Conservation (phyloP, 352 stramenopile species). For the Globisporangium rhizosaccharum region DNA sequence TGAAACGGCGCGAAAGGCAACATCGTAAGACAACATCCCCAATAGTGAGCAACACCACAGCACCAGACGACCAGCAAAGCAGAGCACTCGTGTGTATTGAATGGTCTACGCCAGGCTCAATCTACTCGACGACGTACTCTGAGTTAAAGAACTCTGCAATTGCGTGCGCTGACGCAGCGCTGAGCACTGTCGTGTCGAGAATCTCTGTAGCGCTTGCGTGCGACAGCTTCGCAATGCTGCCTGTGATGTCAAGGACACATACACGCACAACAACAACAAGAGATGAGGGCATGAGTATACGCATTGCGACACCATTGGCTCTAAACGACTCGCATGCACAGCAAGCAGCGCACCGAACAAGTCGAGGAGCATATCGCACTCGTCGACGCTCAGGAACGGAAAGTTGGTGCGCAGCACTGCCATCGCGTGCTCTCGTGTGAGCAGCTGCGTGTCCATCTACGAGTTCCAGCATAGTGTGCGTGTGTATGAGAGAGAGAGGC, state of each 20-base stretch:
- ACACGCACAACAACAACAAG: not conserved
- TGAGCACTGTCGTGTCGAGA: constrained; percentile 60
- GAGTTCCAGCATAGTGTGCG: not conserved
- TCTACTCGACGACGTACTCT: constrained; percentile 59
- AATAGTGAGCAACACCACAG: no score
- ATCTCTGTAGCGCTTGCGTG: constrained; percentile 45
- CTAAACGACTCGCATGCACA: not conserved
- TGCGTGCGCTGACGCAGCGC: constrained; percentile 40
- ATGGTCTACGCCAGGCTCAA: no score
- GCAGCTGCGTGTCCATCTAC: constrained; percentile 45
- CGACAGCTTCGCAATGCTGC: constrained; percentile 41
- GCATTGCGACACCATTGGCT: not conserved
- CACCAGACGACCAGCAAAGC: no score
- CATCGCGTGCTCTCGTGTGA: constrained; percentile 43
- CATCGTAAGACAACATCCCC: no score
- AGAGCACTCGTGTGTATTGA: no score
- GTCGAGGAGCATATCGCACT: constrained; percentile 78
- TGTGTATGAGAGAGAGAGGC: no score
- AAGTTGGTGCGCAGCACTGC: constrained; percentile 43
- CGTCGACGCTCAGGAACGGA: constrained; percentile 45
- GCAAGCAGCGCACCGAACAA: constrained; percentile 41
- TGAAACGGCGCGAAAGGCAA: no score
- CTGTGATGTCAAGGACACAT: constrained; percentile 14
- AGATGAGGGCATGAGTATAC: no score
- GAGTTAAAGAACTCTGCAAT: constrained; percentile 70